Base-by-base conservation (phyloP, 78 protist genomes). In the Polysphondylium violaceum region DNA sequence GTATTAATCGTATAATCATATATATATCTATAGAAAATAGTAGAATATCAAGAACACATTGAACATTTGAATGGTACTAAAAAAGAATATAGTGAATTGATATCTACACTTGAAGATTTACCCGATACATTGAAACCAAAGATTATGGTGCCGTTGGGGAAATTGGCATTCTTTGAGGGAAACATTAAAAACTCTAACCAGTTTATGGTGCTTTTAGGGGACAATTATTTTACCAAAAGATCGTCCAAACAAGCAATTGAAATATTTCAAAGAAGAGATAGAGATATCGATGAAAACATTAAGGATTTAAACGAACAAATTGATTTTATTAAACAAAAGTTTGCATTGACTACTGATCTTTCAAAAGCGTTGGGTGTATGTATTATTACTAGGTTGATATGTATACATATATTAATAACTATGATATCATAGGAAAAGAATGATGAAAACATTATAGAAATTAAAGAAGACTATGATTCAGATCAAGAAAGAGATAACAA, bases 391-490 rank as follows among this genome's bases (percentile, higher is more conserved):
- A 47, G n/a, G n/a, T n/a, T n/a, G n/a, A n/a, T n/a, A n/a, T n/a
- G n/a, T n/a, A n/a, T n/a, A n/a, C n/a, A n/a, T n/a, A n/a, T n/a
- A n/a, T n/a, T n/a, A n/a, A n/a, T n/a, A n/a, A n/a, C n/a, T n/a
- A n/a, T n/a, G n/a, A n/a, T n/a, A n/a, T n/a, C n/a, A n/a, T 5
- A n/a, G n/a, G 64, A 44, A 29, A 79, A 79, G 40, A 67, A 64
- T 19, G 29, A 64, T 36, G 88, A 67, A 19, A 36, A 79, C 35
- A 79, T 79, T 9, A 40, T 64, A 7, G 88, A 79, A 8, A 79
- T 79, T 25, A 79, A 79, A 55, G 88, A 79, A 11, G 88, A 79
- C n/a, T 79, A 79, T 38, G 76, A 79, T 25, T 79, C 88, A 2
- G 88, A 79, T 67, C 77, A 79, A 38, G 88, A 79, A 31, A 61